Evolutionary conservation across 257 asterid species (phyloP).

Genomic region (Orobanche coerulescens): DNA sequence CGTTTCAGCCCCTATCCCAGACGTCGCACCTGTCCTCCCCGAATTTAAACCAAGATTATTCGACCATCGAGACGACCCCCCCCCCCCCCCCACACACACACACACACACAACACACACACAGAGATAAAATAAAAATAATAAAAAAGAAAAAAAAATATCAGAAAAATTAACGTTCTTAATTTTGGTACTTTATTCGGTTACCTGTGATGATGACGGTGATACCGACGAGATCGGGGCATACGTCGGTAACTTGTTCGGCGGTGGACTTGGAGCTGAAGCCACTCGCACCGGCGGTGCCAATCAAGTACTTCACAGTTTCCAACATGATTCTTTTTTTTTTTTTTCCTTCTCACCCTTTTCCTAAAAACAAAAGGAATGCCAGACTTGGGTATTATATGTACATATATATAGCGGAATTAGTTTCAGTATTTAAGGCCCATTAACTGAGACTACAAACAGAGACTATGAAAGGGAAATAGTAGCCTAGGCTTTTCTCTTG

Average conservation of each 20-base stretch:
- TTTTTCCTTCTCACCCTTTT: not conserved
- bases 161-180: not conserved
- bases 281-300: slow-evolving; percentile 76
- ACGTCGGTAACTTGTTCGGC: slow-evolving; percentile 66
- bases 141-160: not conserved
- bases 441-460: slow-evolving; percentile 18
- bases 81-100: no score
- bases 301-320: slow-evolving; percentile 66
- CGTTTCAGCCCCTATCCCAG: slow-evolving; percentile 95
- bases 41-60: not conserved
- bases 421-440: no score
- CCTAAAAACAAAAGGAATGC: not conserved
- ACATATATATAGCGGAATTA: not conserved
- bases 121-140: not conserved
- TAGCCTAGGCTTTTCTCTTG: slow-evolving; percentile 14
- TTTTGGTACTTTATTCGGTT: not conserved
- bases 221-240: slow-evolving; percentile 42
- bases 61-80: no score
- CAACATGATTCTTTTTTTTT: slow-evolving; percentile 44
- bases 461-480: slow-evolving; percentile 22
- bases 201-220: slow-evolving; percentile 90
- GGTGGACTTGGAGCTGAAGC: slow-evolving; percentile 73
- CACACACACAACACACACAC: no score
- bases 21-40: slow-evolving; percentile 63
- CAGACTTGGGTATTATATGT: not conserved